Percentiles rank a stretch among this genome's conserved stretches.
Evolutionary conservation across 2,329 filamentous ascomycete genomes (phyloP).

Genomic region (Neofusicoccum ribis): DNA sequence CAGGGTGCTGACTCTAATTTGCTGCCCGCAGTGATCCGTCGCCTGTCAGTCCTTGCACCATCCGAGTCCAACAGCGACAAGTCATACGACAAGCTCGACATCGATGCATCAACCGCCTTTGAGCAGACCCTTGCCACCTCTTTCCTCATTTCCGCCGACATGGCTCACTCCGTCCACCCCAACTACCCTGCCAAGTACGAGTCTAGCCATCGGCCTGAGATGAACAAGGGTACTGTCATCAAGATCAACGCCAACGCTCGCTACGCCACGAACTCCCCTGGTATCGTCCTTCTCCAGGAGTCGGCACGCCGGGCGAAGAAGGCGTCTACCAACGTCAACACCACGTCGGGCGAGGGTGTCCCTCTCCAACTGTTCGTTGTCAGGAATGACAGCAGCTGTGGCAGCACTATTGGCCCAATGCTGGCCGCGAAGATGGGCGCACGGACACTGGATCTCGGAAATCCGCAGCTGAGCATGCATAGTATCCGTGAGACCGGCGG

Average conservation of each 20-base stretch:
- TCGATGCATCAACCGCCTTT: constrained; percentile 72
- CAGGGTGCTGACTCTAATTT: constrained; percentile 94
- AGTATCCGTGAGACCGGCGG: constrained; percentile 93
- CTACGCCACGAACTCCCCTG: constrained; percentile 94
- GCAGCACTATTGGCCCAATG: constrained; percentile 98
- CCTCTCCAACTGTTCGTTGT: constrained; percentile 96
- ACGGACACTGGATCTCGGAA: constrained; percentile 87
- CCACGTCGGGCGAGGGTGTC: constrained; percentile 64
- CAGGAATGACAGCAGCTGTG: constrained; percentile 90
- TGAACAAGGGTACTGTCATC: constrained; percentile 96
- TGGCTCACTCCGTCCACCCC: constrained; percentile 95
- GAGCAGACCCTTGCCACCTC: constrained; percentile 90
- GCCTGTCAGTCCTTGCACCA: constrained; percentile 76
- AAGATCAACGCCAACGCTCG: constrained; percentile 98
- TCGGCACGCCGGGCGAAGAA: constrained; percentile 64
- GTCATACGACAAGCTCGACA: constrained; percentile 63
- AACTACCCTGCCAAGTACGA: constrained; percentile 96
- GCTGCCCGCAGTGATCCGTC: constrained; percentile 80
- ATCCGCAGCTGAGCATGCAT: constrained; percentile 95
- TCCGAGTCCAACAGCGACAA: constrained; percentile 59
- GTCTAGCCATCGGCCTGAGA: constrained; percentile 82
- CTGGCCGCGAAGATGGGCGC: constrained; percentile 82
- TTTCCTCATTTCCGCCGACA: constrained; percentile 93
- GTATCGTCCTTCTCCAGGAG: constrained; percentile 90
- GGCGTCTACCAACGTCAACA: constrained; percentile 33